Evolutionary conservation across 2,329 filamentous ascomycete genomes (phyloP).

Genomic region (Didymella pomorum): DNA sequence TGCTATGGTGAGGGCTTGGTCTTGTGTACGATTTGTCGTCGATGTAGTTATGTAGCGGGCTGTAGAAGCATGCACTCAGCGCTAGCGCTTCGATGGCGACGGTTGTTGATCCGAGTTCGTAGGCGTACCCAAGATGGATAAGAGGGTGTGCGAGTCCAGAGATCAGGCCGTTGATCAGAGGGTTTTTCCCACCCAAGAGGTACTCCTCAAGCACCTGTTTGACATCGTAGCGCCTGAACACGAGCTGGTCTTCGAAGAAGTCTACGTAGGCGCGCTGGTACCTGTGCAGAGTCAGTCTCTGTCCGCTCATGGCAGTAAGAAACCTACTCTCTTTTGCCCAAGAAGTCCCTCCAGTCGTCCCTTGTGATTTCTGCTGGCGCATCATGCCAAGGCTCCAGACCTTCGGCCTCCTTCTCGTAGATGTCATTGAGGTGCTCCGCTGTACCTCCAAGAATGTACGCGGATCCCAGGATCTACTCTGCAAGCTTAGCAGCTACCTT

Average conservation of each 20-base stretch:
- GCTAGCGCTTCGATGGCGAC: slow-evolving; percentile 87
- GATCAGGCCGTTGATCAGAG: slow-evolving; percentile 81
- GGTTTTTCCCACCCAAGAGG: slow-evolving; percentile 75
- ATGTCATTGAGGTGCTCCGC: slow-evolving; percentile 76
- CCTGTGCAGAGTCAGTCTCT: slow-evolving; percentile 45
- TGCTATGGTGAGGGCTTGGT: slow-evolving; percentile 61
- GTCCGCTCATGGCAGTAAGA: neutral
- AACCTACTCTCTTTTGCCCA: slow-evolving; percentile 73
- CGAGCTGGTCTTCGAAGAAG: slow-evolving; percentile 93
- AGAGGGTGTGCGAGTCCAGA: slow-evolving; percentile 85
- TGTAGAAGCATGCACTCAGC: slow-evolving; percentile 68
- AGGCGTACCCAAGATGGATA: slow-evolving; percentile 95
- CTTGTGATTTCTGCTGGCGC: slow-evolving; percentile 84
- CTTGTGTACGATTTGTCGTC: slow-evolving; percentile 76
- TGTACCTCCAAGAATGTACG: slow-evolving; percentile 83
- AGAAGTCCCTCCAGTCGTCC: slow-evolving; percentile 84
- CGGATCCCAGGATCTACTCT: slow-evolving; percentile 74
- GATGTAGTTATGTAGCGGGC: slow-evolving; percentile 66
- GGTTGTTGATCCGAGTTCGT: slow-evolving; percentile 84
- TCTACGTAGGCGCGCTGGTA: slow-evolving; percentile 93
- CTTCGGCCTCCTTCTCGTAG: slow-evolving; percentile 77
- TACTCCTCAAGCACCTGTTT: slow-evolving; percentile 77
- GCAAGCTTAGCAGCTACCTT: slow-evolving; percentile 42
- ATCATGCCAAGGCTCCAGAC: slow-evolving; percentile 80
- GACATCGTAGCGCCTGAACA: slow-evolving; percentile 82